A percentile compares a stretch with the other conserved stretches of the same genome.
Conservation (phyloP, 2,329 filamentous ascomycete genomes). For the Diaporthe amygdali region DNA sequence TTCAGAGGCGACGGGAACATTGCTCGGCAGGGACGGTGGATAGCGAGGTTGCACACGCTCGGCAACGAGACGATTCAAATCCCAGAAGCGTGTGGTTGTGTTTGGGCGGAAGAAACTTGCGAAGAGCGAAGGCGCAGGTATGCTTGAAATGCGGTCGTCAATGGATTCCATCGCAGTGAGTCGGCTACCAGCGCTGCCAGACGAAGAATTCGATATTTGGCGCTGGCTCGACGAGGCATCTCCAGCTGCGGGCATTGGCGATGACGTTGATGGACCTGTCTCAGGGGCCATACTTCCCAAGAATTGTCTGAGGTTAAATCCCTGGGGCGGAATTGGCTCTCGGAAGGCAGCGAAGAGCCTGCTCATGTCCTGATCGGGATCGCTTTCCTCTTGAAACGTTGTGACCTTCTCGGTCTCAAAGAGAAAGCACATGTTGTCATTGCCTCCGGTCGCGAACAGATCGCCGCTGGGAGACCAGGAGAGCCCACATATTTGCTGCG, state of each 20-base stretch:
- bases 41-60: conserved; percentile 18
- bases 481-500: conserved; percentile 92
- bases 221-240: background rate
- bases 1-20: conserved; percentile 12
- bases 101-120: conserved; percentile 17
- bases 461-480: conserved; percentile 81
- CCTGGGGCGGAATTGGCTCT: conserved; percentile 22
- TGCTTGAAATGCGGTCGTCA: conserved; percentile 16
- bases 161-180: conserved; percentile 15
- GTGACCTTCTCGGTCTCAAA: conserved; percentile 73
- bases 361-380: conserved; percentile 6
- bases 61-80: conserved; percentile 12
- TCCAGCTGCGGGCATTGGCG: background rate
- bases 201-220: background rate
- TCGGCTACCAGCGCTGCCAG: background rate
- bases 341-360: conserved; percentile 18
- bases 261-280: background rate
- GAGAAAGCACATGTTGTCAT: conserved; percentile 88
- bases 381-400: conserved; percentile 6
- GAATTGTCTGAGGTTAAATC: background rate
- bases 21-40: conserved; percentile 10
- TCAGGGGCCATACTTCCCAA: background rate
- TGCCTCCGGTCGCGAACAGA: conserved; percentile 85
- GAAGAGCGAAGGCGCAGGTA: conserved; percentile 1
- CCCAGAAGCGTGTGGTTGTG: conserved; percentile 23